Base-by-base conservation (phyloP, 2,329 filamentous ascomycete species). In the Rosellinia necatrix region DNA sequence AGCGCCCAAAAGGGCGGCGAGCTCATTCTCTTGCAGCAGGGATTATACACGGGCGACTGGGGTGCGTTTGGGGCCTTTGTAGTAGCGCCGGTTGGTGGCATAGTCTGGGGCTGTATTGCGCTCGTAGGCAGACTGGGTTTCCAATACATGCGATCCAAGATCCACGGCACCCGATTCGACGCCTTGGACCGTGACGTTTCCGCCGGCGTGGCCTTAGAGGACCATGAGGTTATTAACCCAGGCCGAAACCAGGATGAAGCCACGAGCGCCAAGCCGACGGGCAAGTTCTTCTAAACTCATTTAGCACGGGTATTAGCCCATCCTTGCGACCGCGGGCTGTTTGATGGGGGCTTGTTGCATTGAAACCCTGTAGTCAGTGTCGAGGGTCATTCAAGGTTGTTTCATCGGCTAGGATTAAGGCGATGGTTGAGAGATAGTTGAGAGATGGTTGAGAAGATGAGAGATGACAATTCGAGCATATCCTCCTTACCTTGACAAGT, bases 31-130 rank as follows among this genome's bases (percentile, higher is more conserved):
- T 75, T 94, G 10, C 80, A 90, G 69, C 78, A 87, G 62, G 90
- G 90, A 0, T 77, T 94, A 17, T 94, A 92, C 71, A 83, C 79
- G 0, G 80, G 86, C 43, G 90, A 93, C 71, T 94, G 91, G 91
- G 88, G 85, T 60, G 88, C 83, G 1, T 94, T 94, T 71, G 90
- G 90, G 65, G 89, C 90, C 4, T 94, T 93, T 66, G 86, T 93
- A 4, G 89, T 88, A 8, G 90, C 90, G 0, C 90, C 90, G 0
- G 74, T 92, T 2, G 90, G 90, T 1, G 88, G 88, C 19, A 67
- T 93, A 15, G 73, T 92, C 29, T 92, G 87, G 82, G 88, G 84
- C 0, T 80, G 86, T 37, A 81, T 77, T 2, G 88, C 87, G 4
- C 79, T 89, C 30, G 78, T 66, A 12, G 65, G 86, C 37, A 81